Evolutionary conservation across 805 yeast species (phyloP).

Genomic region (Starmerella floricola): DNA sequence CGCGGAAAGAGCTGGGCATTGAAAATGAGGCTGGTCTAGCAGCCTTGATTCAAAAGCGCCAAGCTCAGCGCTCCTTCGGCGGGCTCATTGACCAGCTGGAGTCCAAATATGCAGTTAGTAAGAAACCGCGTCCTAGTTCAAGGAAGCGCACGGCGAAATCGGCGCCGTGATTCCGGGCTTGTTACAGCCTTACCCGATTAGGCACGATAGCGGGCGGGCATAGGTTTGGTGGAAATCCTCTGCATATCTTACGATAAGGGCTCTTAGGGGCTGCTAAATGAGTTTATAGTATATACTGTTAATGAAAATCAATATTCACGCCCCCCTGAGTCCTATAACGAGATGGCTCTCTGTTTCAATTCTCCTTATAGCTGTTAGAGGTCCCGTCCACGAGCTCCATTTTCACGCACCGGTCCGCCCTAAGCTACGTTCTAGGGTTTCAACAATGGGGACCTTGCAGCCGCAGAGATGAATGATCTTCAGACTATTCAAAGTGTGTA

Average conservation of each 20-base stretch:
- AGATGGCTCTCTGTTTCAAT: no score
- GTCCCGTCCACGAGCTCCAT: no score
- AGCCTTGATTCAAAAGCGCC: slow-evolving; percentile 29
- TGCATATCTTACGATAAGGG: not conserved
- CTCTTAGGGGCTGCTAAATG: not conserved
- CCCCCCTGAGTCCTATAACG: no score
- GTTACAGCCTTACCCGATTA: not conserved
- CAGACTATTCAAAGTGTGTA: no score
- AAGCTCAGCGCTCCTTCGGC: slow-evolving; percentile 20
- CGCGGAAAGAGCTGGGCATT: slow-evolving; percentile 40
- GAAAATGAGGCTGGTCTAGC: slow-evolving; percentile 28
- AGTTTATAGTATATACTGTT: no score
- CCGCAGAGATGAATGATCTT: no score
- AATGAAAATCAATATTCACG: no score
- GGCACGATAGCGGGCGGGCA: not conserved
- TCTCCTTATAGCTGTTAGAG: no score
- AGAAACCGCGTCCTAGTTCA: not conserved
- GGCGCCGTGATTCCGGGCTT: not conserved
- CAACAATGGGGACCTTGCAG: no score
- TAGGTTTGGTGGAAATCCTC: not conserved
- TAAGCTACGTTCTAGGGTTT: no score
- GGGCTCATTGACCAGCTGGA: slow-evolving; percentile 15
- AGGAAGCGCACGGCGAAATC: not conserved
- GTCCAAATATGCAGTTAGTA: slow-evolving; percentile 11
- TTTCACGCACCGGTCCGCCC: no score